Conservation (phyloP, 139 green algal genomes). For the Trebouxia sp. region DNA sequence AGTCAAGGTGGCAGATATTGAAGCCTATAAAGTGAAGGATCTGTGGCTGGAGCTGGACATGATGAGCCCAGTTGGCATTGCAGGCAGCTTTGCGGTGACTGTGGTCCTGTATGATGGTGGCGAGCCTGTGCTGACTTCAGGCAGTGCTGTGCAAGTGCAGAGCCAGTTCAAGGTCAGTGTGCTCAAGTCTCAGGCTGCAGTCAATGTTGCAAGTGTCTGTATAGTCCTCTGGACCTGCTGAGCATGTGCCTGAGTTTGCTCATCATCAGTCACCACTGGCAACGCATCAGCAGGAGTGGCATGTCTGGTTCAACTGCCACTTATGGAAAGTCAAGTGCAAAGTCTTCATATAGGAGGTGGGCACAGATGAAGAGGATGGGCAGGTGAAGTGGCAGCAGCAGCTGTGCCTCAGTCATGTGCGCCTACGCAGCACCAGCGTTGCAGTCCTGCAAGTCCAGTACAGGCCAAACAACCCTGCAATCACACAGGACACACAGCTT, state of each 20-base stretch:
- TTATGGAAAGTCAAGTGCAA: no score
- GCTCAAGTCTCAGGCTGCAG: no score
- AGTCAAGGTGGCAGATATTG: not conserved
- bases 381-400: slow-evolving; percentile 23
- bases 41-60: slow-evolving; percentile 21
- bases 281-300: no score
- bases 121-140: slow-evolving; percentile 42
- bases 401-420: slow-evolving; percentile 6
- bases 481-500: no score
- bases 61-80: slow-evolving; percentile 48
- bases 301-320: no score
- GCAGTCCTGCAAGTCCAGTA: slow-evolving; percentile 53
- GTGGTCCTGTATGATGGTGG: slow-evolving; percentile 63
- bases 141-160: not conserved
- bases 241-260: no score
- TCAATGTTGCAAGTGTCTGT: no score
- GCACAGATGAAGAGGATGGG: not conserved
- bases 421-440: slow-evolving; percentile 41
- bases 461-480: not conserved
- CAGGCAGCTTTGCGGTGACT: slow-evolving; percentile 51
- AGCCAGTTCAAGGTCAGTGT: slow-evolving; percentile 40
- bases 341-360: slow-evolving; percentile 1
- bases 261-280: no score
- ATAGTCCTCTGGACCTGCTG: no score
- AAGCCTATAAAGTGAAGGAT: slow-evolving; percentile 11